Evolutionary conservation across 805 yeast genomes (phyloP), one percentile per base, ranked within the genome.

Genomic region (Wickerhamiella dianesei): DNA sequence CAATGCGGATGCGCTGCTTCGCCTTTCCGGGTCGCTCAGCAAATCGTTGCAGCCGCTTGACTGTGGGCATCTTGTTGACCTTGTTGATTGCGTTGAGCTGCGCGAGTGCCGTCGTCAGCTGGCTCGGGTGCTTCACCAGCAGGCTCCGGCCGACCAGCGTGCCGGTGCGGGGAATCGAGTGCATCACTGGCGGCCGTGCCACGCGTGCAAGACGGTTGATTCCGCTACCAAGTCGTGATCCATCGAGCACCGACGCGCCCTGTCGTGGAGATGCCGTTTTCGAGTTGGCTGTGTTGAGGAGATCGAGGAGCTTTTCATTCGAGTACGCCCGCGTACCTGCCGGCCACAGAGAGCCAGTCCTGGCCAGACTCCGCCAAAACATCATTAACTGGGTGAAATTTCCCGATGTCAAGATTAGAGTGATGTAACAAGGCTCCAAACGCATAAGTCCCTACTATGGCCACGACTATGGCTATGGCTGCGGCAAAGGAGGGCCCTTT

Each of bases 21-120:
- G 54, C 59, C 53, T 63, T 63, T 4, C 64, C 63, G 3, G 67
- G 67, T 42, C 60, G 57, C 50, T 62, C 67, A 35, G 60, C 59
- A 46, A 50, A 58, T 43, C 59, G 48, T 48, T 62, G 65, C 44
- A 56, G 48, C 35, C 48, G 44, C 46, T 55, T 49, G 4, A 54
- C 56, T 41, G 58, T 54, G 25, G 53, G 52, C 46, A 63, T 54
- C 18, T 50, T 46, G 52, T 62, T 62, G 43, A 57, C 49, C 16
- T 46, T 44, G 55, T 62, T 62, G 40, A 58, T 44, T 36, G 46
- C 50, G 37, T 54, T 53, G 29, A 63, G 46, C 48, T 56, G 56
- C 9, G 58, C 46, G 14, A 60, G 48, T 3, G 59, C 59, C 19
- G 40, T 40, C 19, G 52, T 51, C 41, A 62, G 51, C 22, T 52